Base-by-base conservation (phyloP, 139 green algal species). In the Picochlorum sp. region DNA sequence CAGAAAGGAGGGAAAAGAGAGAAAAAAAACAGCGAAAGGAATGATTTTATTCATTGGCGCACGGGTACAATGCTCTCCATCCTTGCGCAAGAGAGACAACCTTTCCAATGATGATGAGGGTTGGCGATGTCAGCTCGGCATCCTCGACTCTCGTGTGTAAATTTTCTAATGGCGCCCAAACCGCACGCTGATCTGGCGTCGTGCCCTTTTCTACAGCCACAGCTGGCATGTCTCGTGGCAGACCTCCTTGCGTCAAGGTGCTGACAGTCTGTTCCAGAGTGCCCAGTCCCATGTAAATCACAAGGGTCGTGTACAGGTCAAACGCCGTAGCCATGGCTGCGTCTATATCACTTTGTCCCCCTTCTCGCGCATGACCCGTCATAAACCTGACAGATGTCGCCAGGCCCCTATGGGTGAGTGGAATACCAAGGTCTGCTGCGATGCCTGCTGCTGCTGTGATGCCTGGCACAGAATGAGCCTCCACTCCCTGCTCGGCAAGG, bases 241-340 rank as follows among this genome's bases (percentile, higher is more conserved):
- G 62, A 5, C 92, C 92, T 2, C 23, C 67, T 13, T 52, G 60
- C 3, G 75, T 34, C 16, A 99, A 78, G 70, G 85, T 76, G 52
- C 64, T n/a, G 2, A 73, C 66, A 31, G 97, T 79, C 9, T 41
- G 51, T 6, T 88, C 85, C 49, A 99, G 81, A 28, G 86, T 97
- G 26, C 67, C 69, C 23, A 99, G 80, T 2, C 94, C 94, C 94
- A 99, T 99, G 82, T 99, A 99, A 6, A 98, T 82, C 1, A 98
- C 86, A 4, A 98, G 86, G 4, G 94, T 99, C 49, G 92, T 94
- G 81, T 91, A 52, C 0, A 81, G 77, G 74, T 98, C 91, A 4
- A 82, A 83, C 6, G 69, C 77, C 8, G 70, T 75, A 15, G 65
- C 69, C 8, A 87, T 31, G 4, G 79, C 67, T 21, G 72, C 68